Base-by-base conservation (phyloP, 768 basidiomycete species). In the Postia placenta region DNA sequence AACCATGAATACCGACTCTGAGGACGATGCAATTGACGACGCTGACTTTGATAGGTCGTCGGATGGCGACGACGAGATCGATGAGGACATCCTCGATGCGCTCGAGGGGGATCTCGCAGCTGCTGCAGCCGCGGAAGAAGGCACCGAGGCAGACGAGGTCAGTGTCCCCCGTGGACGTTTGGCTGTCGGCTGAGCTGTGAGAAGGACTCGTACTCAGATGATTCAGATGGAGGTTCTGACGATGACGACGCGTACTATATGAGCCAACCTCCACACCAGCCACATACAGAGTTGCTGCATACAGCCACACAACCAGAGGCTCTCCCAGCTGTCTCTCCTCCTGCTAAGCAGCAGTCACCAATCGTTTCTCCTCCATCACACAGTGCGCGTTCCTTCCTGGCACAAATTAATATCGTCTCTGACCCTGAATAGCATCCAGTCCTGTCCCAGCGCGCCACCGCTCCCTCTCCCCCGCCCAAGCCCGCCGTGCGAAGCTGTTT, bases 91-190 rank as follows among this genome's bases (percentile, higher is more conserved):
- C 11, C 75, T 84, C 25, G 83, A 79, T 39, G 79, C 75, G 12
- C 73, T 82, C 52, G 76, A 78, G 27, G 70, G 64, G 11, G 72
- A 71, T 17, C 67, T 73, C 56, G 61, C 54, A 2, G 58, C 58
- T 0, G 58, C 51, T 1, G 62, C 56, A 48, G 66, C 48, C 51
- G 83, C 44, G 54, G 83, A 85, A 53, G 84, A 86, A 37, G 82
- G 70, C 5, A 79, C 82, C 0, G 86, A 87, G 50, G 82, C 69
- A 45, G 85, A 85, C 47, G 87, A 87, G 63, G 87, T 88, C 63
- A 56, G 81, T 22, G 17, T 23, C 2, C 45, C 22, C 43, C 23
- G 52, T 25, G 15, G 30, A 38, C 9, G 36, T 26, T 12, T 35
- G n/a, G 26, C 11, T 46, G 49, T 22, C 37, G 15, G 27, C 48